phyloP scores from a whole-genome alignment of 768 basidiomycete species.

The Rhodocollybia butyracea region DNA sequence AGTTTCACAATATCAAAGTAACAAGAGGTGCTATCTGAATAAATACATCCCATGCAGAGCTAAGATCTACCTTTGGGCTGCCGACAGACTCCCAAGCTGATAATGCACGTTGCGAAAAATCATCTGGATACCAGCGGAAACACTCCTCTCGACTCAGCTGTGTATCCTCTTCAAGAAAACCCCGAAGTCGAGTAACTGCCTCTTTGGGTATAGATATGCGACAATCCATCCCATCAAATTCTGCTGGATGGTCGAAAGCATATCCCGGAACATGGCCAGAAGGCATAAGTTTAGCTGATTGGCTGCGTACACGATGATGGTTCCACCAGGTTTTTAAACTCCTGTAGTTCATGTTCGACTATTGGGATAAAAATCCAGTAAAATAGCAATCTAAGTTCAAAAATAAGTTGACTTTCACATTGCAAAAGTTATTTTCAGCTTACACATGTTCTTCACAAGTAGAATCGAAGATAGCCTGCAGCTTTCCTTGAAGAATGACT shows the following conservation, averaged over 20 bases:
- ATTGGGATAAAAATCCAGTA: background rate
- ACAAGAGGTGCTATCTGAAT: background rate
- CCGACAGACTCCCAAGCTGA: background rate
- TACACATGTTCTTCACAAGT: conserved; percentile 6
- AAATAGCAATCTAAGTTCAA: background rate
- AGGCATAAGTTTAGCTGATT: conserved; percentile 17
- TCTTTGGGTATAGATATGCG: conserved; percentile 9
- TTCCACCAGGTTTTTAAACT: conserved; percentile 19
- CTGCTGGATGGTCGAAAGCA: conserved; percentile 6
- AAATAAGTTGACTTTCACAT: background rate
- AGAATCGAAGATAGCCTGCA: conserved; percentile 10
- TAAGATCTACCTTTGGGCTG: background rate
- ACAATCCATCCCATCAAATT: conserved; percentile 12
- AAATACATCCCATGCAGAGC: background rate
- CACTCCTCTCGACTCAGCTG: background rate
- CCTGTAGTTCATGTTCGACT: conserved; percentile 14
- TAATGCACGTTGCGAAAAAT: background rate
- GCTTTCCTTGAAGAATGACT: conserved; percentile 9
- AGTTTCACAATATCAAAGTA: no score
- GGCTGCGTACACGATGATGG: conserved; percentile 15
- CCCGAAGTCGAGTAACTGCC: conserved; percentile 7
- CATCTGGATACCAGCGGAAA: background rate
- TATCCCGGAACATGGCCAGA: conserved; percentile 15
- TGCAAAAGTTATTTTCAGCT: conserved; percentile 2
- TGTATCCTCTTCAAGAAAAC: conserved; percentile 2